Evolutionary conservation across 345 rosid species (phyloP).

Genomic region (Citrus maxima): DNA sequence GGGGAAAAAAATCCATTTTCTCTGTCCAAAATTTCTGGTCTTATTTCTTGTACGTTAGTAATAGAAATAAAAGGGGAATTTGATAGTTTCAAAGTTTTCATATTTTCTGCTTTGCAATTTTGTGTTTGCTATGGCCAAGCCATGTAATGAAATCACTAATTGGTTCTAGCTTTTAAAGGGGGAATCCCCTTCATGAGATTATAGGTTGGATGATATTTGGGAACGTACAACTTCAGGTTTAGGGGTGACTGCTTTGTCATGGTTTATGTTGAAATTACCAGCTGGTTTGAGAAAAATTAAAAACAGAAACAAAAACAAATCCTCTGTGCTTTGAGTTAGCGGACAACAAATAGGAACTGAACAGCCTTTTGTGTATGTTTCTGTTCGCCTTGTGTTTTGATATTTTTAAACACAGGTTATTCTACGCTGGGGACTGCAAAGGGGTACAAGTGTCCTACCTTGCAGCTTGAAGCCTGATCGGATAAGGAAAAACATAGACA

Average conservation of each 20-base stretch:
- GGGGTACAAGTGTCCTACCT: slow-evolving; percentile 61
- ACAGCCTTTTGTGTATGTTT: background rate
- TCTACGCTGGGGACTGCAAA: slow-evolving; percentile 60
- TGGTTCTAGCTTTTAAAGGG: background rate
- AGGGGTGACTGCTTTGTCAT: background rate
- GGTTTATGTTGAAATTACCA: background rate
- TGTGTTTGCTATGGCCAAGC: background rate
- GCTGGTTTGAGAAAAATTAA: background rate
- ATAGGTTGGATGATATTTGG: background rate
- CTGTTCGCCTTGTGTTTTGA: background rate
- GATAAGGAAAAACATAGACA: slow-evolving; percentile 48
- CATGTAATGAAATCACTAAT: background rate
- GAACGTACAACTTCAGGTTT: background rate
- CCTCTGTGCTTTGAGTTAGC: background rate
- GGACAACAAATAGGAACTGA: background rate
- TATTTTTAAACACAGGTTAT: slow-evolving; percentile 32
- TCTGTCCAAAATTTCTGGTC: too few species aligned
- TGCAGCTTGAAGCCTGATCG: slow-evolving; percentile 56
- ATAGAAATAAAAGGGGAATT: background rate
- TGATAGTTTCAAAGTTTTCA: too few species aligned
- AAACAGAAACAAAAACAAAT: background rate
- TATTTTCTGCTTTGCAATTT: background rate
- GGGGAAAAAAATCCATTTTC: too few species aligned
- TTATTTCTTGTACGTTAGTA: background rate
- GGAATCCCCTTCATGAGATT: background rate